Percentiles rank a stretch among this genome's conserved stretches.
phyloP scores from a whole-genome alignment of 1,139 yeast species.

The Blastobotrys aristatus region DNA sequence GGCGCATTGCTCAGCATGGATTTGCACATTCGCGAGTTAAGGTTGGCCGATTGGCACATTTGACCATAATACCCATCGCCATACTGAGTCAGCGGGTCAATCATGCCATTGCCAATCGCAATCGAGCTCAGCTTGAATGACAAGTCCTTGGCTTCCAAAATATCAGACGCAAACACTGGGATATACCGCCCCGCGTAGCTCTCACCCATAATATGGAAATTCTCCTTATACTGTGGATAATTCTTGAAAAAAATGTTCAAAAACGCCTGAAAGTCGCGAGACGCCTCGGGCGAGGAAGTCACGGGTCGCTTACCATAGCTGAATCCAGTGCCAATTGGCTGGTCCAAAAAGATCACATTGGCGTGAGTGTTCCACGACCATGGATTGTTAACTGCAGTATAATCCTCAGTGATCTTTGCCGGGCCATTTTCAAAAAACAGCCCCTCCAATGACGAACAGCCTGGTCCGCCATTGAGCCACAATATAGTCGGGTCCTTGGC shows the following conservation, averaged over 20 bases:
- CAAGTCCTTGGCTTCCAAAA: conserved; percentile 61
- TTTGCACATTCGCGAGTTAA: conserved; percentile 67
- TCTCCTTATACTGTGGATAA: conserved; percentile 72
- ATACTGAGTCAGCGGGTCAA: conserved; percentile 89
- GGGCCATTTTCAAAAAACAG: conserved; percentile 25
- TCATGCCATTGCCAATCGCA: conserved; percentile 91
- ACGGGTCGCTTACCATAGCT: conserved; percentile 41
- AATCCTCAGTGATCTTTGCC: conserved; percentile 33
- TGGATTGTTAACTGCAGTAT: conserved; percentile 53
- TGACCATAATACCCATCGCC: conserved; percentile 70
- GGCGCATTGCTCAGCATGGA: conserved; percentile 71
- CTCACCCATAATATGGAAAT: conserved; percentile 96
- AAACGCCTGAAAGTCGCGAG: conserved; percentile 88
- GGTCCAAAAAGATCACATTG: conserved; percentile 62
- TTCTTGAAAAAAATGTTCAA: conserved; percentile 83
- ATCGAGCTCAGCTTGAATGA: conserved; percentile 84
- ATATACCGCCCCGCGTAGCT: conserved; percentile 99
- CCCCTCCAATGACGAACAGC: conserved; percentile 45
- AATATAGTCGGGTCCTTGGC: conserved; percentile 55
- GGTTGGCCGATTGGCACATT: conserved; percentile 97
- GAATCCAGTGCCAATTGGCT: conserved; percentile 73
- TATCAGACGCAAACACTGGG: conserved; percentile 88
- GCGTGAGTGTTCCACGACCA: conserved; percentile 69
- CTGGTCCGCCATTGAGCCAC: conserved; percentile 79
- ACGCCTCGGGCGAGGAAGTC: conserved; percentile 61